A percentile compares a stretch with the other conserved stretches of the same genome.
Evolutionary conservation across 192 early-diverging fungal species (phyloP).

Genomic region (Coemansia sp.): DNA sequence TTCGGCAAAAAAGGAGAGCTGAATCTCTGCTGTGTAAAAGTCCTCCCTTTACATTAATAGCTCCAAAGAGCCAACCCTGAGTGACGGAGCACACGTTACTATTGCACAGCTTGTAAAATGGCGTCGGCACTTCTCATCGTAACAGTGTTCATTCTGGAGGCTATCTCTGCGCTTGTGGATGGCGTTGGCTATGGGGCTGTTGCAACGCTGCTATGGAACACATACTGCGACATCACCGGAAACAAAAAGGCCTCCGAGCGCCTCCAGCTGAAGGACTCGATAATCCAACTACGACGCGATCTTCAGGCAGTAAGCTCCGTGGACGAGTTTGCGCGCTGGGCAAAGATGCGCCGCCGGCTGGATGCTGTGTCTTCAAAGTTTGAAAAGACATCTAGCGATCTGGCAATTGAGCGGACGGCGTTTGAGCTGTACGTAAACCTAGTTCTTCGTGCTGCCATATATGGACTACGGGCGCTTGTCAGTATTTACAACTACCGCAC

Average conservation of each 20-base stretch:
- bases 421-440: constrained; percentile 81
- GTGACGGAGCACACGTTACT: not conserved
- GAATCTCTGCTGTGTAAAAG: not conserved
- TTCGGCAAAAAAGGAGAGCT: too few relatives aligned
- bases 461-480: constrained; percentile 62
- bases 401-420: constrained; percentile 63
- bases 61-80: too few relatives aligned
- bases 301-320: constrained; percentile 70
- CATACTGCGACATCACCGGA: constrained; percentile 34
- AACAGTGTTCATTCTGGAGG: constrained; percentile 62
- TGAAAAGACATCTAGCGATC: constrained; percentile 62
- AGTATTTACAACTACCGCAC: constrained; percentile 66
- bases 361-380: constrained; percentile 72
- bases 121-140: constrained; percentile 11
- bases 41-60: too few relatives aligned
- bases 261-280: constrained; percentile 60
- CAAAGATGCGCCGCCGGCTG: constrained; percentile 77
- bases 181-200: constrained; percentile 57
- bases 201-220: constrained; percentile 38
- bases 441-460: constrained; percentile 63
- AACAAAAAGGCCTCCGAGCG: constrained; percentile 54
- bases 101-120: not conserved
- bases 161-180: constrained; percentile 60
- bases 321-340: constrained; percentile 93
- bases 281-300: constrained; percentile 63